Percentiles rank a stretch among this genome's conserved stretches.
Conservation (phyloP, 176 grass and related monocot genomes). For the Pontederia crassipes region DNA sequence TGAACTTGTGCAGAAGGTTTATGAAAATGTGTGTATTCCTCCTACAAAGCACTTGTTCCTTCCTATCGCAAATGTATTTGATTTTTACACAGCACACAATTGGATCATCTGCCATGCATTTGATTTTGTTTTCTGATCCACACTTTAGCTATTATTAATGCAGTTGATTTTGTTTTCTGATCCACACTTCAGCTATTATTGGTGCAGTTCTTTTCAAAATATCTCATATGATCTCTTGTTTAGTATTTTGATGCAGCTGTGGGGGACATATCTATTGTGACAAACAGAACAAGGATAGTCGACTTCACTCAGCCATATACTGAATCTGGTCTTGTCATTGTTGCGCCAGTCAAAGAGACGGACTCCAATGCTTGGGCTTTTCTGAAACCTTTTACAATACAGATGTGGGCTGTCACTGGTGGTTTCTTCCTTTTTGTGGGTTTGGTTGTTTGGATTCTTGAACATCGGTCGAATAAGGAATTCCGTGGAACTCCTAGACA, state of each 20-base stretch:
- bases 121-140: no score
- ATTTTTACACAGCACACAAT: not conserved
- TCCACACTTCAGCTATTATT: not conserved
- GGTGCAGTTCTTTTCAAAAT: not conserved
- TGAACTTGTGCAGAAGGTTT: conserved; percentile 10
- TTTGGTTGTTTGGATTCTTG: conserved; percentile 18
- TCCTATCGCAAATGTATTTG: not conserved
- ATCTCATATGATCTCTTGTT: not conserved
- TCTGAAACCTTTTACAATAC: conserved; percentile 5
- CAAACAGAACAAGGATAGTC: conserved; percentile 10
- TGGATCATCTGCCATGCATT: not conserved
- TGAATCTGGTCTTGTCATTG: conserved; percentile 11
- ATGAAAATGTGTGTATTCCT: conserved; percentile 9
- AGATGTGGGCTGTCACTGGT: conserved; percentile 15
- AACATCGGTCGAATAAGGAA: conserved; percentile 7
- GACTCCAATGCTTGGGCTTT: conserved; percentile 12
- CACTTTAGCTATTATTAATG: not conserved
- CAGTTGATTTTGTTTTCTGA: no score
- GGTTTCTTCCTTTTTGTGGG: conserved; percentile 9
- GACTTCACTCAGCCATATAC: conserved; percentile 15
- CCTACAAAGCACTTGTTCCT: not conserved
- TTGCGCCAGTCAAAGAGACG: not conserved
- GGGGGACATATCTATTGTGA: conserved; percentile 17
- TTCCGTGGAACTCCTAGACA: conserved; percentile 1
- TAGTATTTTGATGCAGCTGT: conserved; percentile 15